Conservation (phyloP, 106 monocot genomes). For the Dendrobium officinale region DNA sequence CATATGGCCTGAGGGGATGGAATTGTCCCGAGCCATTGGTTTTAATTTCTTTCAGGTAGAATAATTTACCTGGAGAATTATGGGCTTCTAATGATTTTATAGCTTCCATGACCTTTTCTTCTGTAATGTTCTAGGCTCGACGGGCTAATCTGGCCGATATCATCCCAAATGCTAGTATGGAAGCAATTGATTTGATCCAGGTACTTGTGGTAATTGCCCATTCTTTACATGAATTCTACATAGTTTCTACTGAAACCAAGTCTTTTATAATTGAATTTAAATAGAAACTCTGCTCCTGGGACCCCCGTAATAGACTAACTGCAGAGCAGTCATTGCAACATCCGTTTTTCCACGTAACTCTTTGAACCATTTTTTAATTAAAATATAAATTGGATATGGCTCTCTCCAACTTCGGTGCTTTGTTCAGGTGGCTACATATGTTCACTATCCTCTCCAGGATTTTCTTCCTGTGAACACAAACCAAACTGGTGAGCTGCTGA, state of each 20-base stretch:
- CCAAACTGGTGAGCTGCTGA: slow-evolving; percentile 23
- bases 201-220: slow-evolving; percentile 12
- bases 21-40: slow-evolving; percentile 30
- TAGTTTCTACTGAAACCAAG: background rate
- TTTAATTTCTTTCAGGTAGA: slow-evolving; percentile 63
- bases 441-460: slow-evolving; percentile 33
- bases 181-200: slow-evolving; percentile 80
- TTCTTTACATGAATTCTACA: background rate
- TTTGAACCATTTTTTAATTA: background rate
- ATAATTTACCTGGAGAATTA: background rate
- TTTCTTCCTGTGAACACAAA: slow-evolving; percentile 16
- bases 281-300: slow-evolving; percentile 81
- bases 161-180: slow-evolving; percentile 73
- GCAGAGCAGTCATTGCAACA: slow-evolving; percentile 71
- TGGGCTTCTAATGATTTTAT: background rate
- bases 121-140: slow-evolving; percentile 30
- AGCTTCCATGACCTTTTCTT: background rate
- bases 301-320: slow-evolving; percentile 68
- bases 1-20: slow-evolving; percentile 63
- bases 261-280: background rate
- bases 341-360: slow-evolving; percentile 82
- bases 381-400: background rate
- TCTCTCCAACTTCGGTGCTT: background rate
- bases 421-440: slow-evolving; percentile 33
- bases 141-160: slow-evolving; percentile 45